Evolutionary conservation across 306 rosid species (phyloP).

Genomic region (Pyrus bretschneideri): DNA sequence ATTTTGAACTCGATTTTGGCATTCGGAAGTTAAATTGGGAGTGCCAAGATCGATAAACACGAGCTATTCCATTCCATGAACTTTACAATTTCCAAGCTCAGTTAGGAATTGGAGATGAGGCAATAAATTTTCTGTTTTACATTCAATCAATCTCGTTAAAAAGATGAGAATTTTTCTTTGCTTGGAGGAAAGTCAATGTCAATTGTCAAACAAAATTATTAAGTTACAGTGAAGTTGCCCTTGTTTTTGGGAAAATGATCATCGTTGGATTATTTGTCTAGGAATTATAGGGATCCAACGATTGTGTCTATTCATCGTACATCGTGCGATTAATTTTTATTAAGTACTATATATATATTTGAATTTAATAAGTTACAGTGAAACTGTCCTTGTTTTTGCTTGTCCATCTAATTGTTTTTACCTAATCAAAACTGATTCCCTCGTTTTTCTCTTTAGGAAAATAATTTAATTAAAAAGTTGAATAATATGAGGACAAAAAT

Average conservation of each 20-base stretch:
- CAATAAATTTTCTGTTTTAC: background rate
- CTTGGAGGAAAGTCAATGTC: background rate
- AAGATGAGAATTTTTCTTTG: background rate
- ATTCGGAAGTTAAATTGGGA: too few species aligned
- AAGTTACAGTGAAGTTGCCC: background rate
- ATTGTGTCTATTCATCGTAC: too few species aligned
- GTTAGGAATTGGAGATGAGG: background rate
- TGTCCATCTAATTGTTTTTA: background rate
- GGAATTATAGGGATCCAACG: too few species aligned
- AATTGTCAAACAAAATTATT: background rate
- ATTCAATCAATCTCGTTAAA: background rate
- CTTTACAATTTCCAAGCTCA: background rate
- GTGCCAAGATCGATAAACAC: too few species aligned
- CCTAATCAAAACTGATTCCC: background rate
- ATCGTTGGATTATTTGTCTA: too few species aligned
- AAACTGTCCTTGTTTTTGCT: background rate
- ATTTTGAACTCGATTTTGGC: too few species aligned
- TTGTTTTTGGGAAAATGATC: background rate
- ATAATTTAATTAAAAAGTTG: background rate
- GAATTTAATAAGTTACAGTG: background rate
- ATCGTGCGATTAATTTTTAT: too few species aligned
- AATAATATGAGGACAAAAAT: background rate
- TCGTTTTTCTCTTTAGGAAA: background rate
- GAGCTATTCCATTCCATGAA: background rate
- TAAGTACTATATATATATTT: too few species aligned